Evolutionary conservation across 2,329 filamentous ascomycete species (phyloP).

Genomic region (Phaeoacremonium minimum): DNA sequence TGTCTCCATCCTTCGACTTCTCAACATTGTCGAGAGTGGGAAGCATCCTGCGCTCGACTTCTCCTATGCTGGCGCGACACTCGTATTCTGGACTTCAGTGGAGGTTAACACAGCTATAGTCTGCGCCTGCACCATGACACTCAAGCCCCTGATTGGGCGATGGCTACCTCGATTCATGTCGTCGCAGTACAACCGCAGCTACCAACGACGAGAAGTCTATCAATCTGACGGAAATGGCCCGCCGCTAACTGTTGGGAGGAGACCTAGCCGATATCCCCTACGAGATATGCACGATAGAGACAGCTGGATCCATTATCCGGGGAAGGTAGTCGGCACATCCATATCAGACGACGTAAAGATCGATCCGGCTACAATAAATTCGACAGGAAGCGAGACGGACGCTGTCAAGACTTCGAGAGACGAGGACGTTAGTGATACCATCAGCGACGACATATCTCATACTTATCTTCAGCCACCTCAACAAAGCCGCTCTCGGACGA

Average conservation of each 20-base stretch:
- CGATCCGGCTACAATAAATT: too few relatives aligned
- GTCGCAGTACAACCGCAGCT: not conserved
- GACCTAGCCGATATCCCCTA: not conserved
- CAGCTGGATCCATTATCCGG: too few relatives aligned
- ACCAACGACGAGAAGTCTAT: not conserved
- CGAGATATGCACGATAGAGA: not conserved
- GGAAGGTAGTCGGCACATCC: too few relatives aligned
- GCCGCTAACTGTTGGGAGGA: not conserved
- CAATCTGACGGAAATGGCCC: not conserved
- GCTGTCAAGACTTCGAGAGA: too few relatives aligned
- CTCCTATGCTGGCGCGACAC: conserved; percentile 19
- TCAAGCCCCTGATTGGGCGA: conserved; percentile 31
- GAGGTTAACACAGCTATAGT: conserved; percentile 29
- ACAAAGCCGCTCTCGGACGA: too few relatives aligned
- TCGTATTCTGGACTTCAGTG: conserved; percentile 27
- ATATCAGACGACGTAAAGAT: too few relatives aligned
- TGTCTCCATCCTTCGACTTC: conserved; percentile 25
- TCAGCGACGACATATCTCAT: too few relatives aligned
- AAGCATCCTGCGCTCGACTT: conserved; percentile 14
- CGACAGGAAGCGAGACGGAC: too few relatives aligned
- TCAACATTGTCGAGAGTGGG: conserved; percentile 16
- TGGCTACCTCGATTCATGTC: conserved; percentile 1
- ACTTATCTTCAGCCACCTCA: too few relatives aligned
- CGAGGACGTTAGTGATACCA: too few relatives aligned
- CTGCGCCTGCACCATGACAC: conserved; percentile 29